Evolutionary conservation across 371 early-diverging fungal species (phyloP).

Genomic region (Lichtheimia ramosa): DNA sequence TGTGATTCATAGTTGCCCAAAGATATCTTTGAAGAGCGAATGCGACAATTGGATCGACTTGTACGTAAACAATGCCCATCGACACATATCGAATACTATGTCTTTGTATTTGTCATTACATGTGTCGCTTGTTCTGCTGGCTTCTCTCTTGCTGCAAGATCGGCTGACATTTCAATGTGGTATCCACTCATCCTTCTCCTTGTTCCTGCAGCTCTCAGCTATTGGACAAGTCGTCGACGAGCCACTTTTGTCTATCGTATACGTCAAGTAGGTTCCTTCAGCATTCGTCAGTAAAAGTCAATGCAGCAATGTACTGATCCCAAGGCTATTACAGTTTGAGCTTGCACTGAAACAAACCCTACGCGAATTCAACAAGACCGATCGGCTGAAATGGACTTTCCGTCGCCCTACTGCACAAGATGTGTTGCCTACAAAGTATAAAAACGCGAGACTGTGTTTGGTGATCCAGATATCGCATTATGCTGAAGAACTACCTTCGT

Average conservation of each 20-base stretch:
- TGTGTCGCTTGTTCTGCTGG: constrained; percentile 41
- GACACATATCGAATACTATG: constrained; percentile 39
- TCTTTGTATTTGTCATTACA: constrained; percentile 31
- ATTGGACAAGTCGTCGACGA: constrained; percentile 43
- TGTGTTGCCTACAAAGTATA: constrained; percentile 11
- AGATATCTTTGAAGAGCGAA: constrained; percentile 19
- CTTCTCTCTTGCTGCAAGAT: constrained; percentile 40
- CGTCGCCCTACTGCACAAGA: constrained; percentile 16
- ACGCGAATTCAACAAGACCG: constrained; percentile 33
- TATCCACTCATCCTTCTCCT: constrained; percentile 40
- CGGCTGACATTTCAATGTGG: constrained; percentile 47
- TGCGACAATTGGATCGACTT: constrained; percentile 20
- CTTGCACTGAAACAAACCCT: constrained; percentile 29
- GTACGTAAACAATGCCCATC: constrained; percentile 32
- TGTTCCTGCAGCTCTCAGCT: constrained; percentile 37
- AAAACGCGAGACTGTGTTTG: constrained; percentile 27
- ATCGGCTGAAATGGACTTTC: constrained; percentile 30
- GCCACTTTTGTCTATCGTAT: constrained; percentile 22
- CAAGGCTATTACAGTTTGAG: constrained; percentile 30
- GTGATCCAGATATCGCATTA: constrained; percentile 26
- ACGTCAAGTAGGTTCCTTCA: constrained; percentile 25
- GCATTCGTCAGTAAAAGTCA: neutral
- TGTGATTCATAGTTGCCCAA: constrained; percentile 22
- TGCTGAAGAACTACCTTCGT: constrained; percentile 36
- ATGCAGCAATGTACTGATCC: neutral